Base-by-base conservation (phyloP, 2,329 filamentous ascomycete genomes). In the Aspergillus hortae region DNA sequence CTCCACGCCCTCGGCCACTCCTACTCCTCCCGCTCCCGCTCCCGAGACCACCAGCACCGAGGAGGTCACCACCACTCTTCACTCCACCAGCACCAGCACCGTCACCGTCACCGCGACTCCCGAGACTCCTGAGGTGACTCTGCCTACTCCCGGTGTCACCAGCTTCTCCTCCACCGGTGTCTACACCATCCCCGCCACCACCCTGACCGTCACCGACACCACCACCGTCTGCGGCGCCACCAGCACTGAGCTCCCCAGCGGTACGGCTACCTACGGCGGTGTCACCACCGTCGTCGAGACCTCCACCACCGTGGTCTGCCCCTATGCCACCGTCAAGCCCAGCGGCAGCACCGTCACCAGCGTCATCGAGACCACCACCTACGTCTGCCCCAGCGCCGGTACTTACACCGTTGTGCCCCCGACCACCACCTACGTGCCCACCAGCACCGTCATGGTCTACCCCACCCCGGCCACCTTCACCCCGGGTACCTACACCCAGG, bases 141-240 rank as follows among this genome's bases (percentile, higher is more conserved):
- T 79, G 49, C 79, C 79, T 46, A 80, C 77, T 38, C 73, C 75
- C 40, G 68, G 69, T 46, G 71, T 78, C 48, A 79, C 77, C 56
- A 75, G 69, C 44, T 86, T 79, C 79, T 74, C 83, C 49, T 85
- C 83, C 43, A 82, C 87, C 30, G 88, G 88, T 71, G 82, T 80
- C 56, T 91, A 90, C 78, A 90, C 87, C 60, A 84, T 89, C 78
- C 84, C 85, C 61, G 86, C 87, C 54, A 87, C 81, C 61, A 92
- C 87, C 56, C 67, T 89, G 59, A 86, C 83, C 55, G 74, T 91
- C 60, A 84, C 79, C 56, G 77, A 84, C 70, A 80, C 81, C 54
- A 87, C 84, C 61, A 88, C 85, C 36, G 85, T 88, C 56, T 84
- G 82, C 70, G 86, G 73, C 61, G 80, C 82, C 48, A 77, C 82